Percentiles rank a stretch among this genome's conserved stretches.
phyloP scores from a whole-genome alignment of 2,329 filamentous ascomycete genomes.

The Coleophoma crateriformis region DNA sequence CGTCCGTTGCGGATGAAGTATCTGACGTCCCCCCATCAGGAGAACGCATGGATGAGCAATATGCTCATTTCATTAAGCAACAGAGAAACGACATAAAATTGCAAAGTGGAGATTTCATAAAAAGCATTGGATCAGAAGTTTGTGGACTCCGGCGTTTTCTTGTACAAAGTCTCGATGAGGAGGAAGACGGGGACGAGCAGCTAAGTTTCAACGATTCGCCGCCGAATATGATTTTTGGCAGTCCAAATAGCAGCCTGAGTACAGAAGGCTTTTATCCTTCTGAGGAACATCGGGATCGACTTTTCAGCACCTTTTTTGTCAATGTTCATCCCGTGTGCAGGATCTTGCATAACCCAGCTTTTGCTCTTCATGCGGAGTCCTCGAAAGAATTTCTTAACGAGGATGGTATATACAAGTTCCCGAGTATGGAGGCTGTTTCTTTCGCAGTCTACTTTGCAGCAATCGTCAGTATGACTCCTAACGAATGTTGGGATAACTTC shows the following conservation, averaged over 20 bases:
- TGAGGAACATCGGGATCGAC: not conserved
- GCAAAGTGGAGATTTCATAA: not conserved
- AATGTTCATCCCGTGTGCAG: constrained; percentile 4
- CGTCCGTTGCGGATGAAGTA: not conserved
- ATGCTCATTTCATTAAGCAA: not conserved
- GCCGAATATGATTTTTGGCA: not conserved
- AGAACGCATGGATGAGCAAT: not conserved
- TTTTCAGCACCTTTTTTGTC: not conserved
- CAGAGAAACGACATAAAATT: not conserved
- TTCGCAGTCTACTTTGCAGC: constrained; percentile 5
- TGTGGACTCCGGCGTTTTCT: not conserved
- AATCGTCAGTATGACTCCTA: constrained; percentile 1
- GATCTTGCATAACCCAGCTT: constrained; percentile 4
- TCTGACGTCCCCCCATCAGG: not conserved
- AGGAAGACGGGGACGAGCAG: not conserved
- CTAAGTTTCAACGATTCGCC: not conserved
- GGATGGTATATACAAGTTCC: not conserved
- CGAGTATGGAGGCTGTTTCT: not conserved
- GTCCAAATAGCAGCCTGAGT: not conserved
- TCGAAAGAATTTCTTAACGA: not conserved
- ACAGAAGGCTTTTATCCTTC: not conserved
- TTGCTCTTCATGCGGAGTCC: not conserved
- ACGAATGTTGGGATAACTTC: not conserved
- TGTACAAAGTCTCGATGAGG: not conserved
- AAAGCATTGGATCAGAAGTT: not conserved